Base-by-base conservation (phyloP, 2,329 filamentous ascomycete species). In the Apiospora koreana region DNA sequence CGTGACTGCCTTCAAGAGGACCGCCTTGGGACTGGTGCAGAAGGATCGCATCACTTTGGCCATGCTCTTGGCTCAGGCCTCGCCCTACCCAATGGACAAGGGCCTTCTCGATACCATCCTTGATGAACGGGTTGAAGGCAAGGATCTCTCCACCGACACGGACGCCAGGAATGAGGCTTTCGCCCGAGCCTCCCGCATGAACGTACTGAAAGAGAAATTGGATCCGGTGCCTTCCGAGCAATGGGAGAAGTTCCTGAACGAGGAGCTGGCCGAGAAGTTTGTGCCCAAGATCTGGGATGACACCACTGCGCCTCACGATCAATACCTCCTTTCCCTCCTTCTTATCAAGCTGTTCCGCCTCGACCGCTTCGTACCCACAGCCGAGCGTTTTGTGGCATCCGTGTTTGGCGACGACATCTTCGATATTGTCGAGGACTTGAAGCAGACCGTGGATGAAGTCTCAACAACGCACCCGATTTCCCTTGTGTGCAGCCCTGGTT, bases 41-140 rank as follows among this genome's bases (percentile, higher is more conserved):
- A 97, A 95, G 80, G 96, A 99, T 78, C 92, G 94, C 65, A 92
- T 99, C 74, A 97, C 95, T 0, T 88, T 99, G 65, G 97, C 95
- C 41, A 95, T 99, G 88, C 89, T 99, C 68, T 90, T 99, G 62
- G 94, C 95, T 8, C 96, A 98, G 82, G 96, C 95, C 6, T 93
- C 95, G n/a, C 96, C 96, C 0, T 97, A 95, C 84, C 90, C 93
- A 76, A 97, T 98, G 93, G 94, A 99, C 80, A 96, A 95, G 85
- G 86, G 87, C 16, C 86, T 97, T 72, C 92, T 99, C 74, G 97
- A 99, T 77, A 86, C 90, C 42, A 91, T 99, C 54, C 87, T 99
- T 4, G 95, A 97, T 77, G 88, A 92, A 67, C 89, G 89, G 67
- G 83, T 97, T 45, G 87, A 92, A 73, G 94, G 93, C 71, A 88